Conservation (phyloP, 2,329 filamentous ascomycete species). For the Neonectria magnoliae region DNA sequence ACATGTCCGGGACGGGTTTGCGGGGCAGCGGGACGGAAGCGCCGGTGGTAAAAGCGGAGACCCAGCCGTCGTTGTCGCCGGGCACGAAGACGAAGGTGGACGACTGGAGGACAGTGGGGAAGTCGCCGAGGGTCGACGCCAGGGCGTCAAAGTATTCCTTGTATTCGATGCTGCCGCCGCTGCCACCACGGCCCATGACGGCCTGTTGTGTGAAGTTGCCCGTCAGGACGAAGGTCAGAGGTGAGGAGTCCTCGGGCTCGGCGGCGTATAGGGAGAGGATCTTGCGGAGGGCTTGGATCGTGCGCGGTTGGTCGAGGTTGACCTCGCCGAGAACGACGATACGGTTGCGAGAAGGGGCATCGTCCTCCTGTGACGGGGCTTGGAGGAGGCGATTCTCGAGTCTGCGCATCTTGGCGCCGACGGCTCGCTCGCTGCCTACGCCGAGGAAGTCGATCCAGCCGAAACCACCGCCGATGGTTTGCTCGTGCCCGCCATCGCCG, state of each 20-base stretch:
- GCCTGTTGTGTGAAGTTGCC: conserved; percentile 82
- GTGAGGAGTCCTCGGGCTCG: conserved; percentile 70
- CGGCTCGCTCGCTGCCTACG: conserved; percentile 86
- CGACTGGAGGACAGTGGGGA: conserved; percentile 78
- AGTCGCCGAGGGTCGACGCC: conserved; percentile 84
- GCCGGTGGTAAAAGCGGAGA: conserved; percentile 82
- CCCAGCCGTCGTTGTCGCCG: conserved; percentile 98
- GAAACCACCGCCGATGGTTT: conserved; percentile 81
- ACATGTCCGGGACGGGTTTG: conserved; percentile 82
- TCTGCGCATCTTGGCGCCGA: conserved; percentile 83
- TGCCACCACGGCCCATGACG: conserved; percentile 73
- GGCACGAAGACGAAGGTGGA: conserved; percentile 93
- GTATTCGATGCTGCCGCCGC: conserved; percentile 89
- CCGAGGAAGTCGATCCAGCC: conserved; percentile 98
- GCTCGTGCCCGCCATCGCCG: conserved; percentile 65
- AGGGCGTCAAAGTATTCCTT: conserved; percentile 95
- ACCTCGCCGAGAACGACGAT: conserved; percentile 86
- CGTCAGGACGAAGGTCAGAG: conserved; percentile 82
- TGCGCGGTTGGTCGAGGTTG: conserved; percentile 85
- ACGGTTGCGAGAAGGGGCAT: conserved; percentile 56
- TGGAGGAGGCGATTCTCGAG: conserved; percentile 76
- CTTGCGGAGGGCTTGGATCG: conserved; percentile 81
- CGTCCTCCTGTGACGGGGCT: conserved; percentile 47
- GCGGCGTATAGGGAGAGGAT: conserved; percentile 79
- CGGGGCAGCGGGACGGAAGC: conserved; percentile 76